Base-by-base conservation (phyloP, 2,329 filamentous ascomycete species). In the Fusarium annulatum region DNA sequence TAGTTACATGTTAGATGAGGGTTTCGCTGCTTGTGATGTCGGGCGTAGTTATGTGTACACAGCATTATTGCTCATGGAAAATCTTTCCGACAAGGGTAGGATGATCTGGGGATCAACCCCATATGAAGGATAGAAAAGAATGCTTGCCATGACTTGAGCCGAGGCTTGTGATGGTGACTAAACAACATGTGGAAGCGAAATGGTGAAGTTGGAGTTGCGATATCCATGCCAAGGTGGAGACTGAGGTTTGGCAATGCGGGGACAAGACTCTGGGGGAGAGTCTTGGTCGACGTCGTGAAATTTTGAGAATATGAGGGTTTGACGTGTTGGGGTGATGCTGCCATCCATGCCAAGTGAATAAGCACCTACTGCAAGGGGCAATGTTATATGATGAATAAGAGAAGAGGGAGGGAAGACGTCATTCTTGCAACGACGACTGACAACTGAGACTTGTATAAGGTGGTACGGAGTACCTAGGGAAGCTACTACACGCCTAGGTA, bases 201-300 rank as follows among this genome's bases (percentile, higher is more conserved):
- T 46, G 59, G 41, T 52, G 19, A 63, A 59, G 39, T 60, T 60
- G 52, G 51, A 59, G 56, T 42, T 42, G 28, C 39, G 21, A 21
- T 33, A 56, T 33, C 38, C 36, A 43, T 21, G 53, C 38, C 16
- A 52, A 42, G 39, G 59, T 74, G 71, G 61, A 70, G 64, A 75
- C 70, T 61, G 59, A 48, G 60, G 41, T 64, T 69, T 60, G 49
- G 53, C 59, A 38, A 55, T 73, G 64, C 57, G 72, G 72, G 61
- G 59, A 63, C 59, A 48, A 59, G 16, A 53, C 56, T 59, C 59
- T 61, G 42, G 58, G 58, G 56, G 39, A 46, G 42, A 42, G 38
- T 64, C 39, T 71, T 56, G 66, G 66, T 71, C 61, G 61, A 73
- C 71, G 62, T 73, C 67, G 66, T 70, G 66, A 64, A 55, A 26